Conservation (phyloP, 202 grass and related monocot species). For the Carex arenaria region DNA sequence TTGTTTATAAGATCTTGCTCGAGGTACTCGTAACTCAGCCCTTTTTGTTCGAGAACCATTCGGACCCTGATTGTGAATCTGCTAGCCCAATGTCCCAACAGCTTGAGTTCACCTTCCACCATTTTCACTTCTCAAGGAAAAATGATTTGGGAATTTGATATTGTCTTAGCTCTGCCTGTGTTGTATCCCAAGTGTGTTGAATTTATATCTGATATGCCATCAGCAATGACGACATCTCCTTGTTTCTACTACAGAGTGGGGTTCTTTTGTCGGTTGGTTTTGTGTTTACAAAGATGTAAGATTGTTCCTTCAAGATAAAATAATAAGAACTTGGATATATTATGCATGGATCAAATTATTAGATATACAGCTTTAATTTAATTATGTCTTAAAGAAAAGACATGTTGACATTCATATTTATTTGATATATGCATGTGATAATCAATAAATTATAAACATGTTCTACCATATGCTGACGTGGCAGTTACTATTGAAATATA, state of each 20-base stretch:
- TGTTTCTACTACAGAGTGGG: not conserved
- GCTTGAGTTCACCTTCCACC: not conserved
- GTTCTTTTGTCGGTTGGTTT: not conserved
- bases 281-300: not conserved
- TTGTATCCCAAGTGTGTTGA: too few species aligned
- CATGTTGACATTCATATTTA: too few species aligned
- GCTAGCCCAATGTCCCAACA: not conserved
- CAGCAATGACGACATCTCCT: not conserved
- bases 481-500: too few species aligned
- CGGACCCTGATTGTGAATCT: not conserved
- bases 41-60: not conserved
- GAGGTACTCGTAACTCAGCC: conserved; percentile 2
- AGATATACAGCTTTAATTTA: too few species aligned
- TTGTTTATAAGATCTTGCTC: conserved; percentile 17
- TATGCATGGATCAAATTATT: too few species aligned
- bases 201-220: not conserved
- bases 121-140: not conserved
- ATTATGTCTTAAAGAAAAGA: too few species aligned
- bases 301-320: too few species aligned
- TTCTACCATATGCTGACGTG: too few species aligned
- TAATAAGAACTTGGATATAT: too few species aligned
- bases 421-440: too few species aligned
- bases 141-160: not conserved
- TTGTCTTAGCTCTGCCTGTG: too few species aligned
- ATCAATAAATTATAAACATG: too few species aligned